phyloP scores from a whole-genome alignment of 1,284 basidiomycete species.

The Macrocystidia cucumis region DNA sequence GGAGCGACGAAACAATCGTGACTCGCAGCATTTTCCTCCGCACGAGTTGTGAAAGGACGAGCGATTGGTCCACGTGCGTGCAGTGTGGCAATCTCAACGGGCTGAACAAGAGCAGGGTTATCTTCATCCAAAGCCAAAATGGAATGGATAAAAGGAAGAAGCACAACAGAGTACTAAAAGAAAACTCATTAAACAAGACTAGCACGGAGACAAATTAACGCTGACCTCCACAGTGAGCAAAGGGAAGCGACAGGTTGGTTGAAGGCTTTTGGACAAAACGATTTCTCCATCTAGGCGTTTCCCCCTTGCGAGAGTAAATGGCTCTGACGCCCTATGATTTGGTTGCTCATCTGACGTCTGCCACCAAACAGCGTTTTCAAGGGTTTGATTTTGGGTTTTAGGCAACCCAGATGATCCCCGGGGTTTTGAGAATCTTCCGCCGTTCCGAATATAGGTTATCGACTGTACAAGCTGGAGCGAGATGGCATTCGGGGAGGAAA shows the following conservation, averaged over 20 bases:
- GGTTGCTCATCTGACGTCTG: not conserved
- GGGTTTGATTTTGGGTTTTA: not conserved
- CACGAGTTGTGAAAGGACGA: constrained; percentile 13
- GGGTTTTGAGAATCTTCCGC: too few species aligned
- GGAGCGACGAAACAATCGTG: too few species aligned
- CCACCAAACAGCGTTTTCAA: not conserved
- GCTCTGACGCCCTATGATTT: too few species aligned
- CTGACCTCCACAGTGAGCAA: constrained; percentile 30
- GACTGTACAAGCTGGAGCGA: not conserved
- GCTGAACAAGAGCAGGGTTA: constrained; percentile 15
- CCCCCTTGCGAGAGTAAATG: not conserved
- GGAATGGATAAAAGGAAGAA: constrained; percentile 21
- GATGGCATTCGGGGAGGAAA: not conserved
- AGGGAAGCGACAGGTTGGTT: constrained; percentile 27
- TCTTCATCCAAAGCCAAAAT: constrained; percentile 12
- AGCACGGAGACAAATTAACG: constrained; percentile 3
- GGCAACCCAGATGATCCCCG: too few species aligned
- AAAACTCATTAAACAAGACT: not conserved
- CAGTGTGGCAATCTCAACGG: constrained; percentile 24
- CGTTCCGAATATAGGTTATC: not conserved
- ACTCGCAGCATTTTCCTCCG: too few species aligned
- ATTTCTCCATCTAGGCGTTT: constrained; percentile 35
- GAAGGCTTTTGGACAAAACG: constrained; percentile 26
- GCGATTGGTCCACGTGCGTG: constrained; percentile 21
- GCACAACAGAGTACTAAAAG: constrained; percentile 22